Conservation (phyloP, 441 rosid genomes). For the Daphne laureola region DNA sequence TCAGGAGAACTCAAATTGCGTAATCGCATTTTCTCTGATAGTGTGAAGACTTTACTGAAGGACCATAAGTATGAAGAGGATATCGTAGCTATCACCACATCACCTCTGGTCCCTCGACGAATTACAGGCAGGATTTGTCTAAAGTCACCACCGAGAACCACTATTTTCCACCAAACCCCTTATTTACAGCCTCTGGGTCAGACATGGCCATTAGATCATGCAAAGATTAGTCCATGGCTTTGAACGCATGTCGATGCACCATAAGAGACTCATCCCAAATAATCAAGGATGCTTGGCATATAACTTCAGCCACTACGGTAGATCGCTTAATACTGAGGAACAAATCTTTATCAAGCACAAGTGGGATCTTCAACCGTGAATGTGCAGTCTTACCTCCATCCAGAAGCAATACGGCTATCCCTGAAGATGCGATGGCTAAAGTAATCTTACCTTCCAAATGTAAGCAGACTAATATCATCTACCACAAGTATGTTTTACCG, state of each 20-base stretch:
- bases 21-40: neutral
- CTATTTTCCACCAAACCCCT: neutral
- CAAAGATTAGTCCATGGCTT: neutral
- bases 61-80: neutral
- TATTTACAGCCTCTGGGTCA: neutral
- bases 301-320: neutral
- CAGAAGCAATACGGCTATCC: neutral
- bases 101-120: too few species aligned
- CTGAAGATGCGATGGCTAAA: neutral
- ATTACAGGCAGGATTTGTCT: too few species aligned
- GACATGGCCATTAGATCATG: neutral
- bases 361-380: neutral
- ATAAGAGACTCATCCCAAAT: slow-evolving; percentile 6
- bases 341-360: neutral
- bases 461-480: neutral
- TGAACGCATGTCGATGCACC: neutral
- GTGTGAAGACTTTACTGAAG: neutral
- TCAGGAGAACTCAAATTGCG: too few species aligned
- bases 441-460: neutral
- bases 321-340: neutral
- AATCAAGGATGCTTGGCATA: neutral
- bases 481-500: neutral
- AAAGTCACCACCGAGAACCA: neutral
- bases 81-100: too few species aligned
- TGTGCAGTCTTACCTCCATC: neutral